These are phyloP conservation scores for Fusarium illudens DNA, from an alignment of 2,329 filamentous ascomycete genomes.

Conservation along the genomic window DNA sequence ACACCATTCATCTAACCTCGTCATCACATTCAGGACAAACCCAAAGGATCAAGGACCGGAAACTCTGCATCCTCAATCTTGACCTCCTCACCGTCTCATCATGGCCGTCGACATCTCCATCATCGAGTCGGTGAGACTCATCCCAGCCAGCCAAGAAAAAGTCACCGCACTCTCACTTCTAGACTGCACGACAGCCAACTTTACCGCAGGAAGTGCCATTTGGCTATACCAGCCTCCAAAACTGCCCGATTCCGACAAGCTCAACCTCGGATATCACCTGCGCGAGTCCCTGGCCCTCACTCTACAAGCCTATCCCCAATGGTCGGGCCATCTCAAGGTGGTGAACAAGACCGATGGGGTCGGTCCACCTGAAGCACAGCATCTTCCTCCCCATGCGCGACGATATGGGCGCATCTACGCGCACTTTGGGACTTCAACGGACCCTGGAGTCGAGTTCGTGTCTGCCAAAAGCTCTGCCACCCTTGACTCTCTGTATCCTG, in stretches of 20 bases:
- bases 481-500: slow-evolving; percentile 19
- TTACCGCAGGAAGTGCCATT: slow-evolving; percentile 32
- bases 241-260: neutral
- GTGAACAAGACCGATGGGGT: slow-evolving; percentile 17
- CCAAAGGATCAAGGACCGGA: neutral
- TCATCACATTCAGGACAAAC: neutral
- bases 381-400: slow-evolving; percentile 30
- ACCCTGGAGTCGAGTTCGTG: slow-evolving; percentile 36
- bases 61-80: too few relatives aligned
- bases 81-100: neutral
- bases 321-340: slow-evolving; percentile 30
- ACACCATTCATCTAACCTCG: neutral
- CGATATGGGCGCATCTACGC: slow-evolving; percentile 36
- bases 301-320: slow-evolving; percentile 33
- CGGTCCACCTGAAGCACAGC: neutral
- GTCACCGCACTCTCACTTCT: slow-evolving; percentile 30
- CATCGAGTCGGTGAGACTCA: neutral
- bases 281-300: slow-evolving; percentile 10
- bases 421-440: slow-evolving; percentile 17
- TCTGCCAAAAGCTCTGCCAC: slow-evolving; percentile 15
- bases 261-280: slow-evolving; percentile 7
- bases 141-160: neutral
- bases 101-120: neutral
- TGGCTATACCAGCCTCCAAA: slow-evolving; percentile 33
- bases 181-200: slow-evolving; percentile 36